phyloP scores from a whole-genome alignment of 2,329 filamentous ascomycete species.

The Scorias spongiosa region DNA sequence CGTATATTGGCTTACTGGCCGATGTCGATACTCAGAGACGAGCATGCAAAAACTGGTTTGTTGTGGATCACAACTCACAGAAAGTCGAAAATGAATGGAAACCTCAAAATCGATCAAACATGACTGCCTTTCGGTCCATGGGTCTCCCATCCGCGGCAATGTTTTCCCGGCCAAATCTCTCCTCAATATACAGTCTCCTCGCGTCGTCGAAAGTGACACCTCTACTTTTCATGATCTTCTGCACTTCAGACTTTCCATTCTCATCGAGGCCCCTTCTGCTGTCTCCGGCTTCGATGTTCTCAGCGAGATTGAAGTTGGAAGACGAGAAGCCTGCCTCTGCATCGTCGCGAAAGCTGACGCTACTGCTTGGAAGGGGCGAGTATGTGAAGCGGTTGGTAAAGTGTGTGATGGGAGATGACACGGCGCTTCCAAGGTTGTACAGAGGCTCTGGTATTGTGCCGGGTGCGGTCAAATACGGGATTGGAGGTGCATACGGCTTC shows the following conservation, averaged over 20 bases:
- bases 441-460: slow-evolving; percentile 36
- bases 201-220: slow-evolving; percentile 83
- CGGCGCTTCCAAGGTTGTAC: slow-evolving; percentile 28
- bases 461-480: slow-evolving; percentile 35
- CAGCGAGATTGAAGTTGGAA: slow-evolving; percentile 64
- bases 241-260: slow-evolving; percentile 63
- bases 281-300: slow-evolving; percentile 70
- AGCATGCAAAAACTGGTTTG: too few species aligned
- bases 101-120: slow-evolving; percentile 47
- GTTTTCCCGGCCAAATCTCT: slow-evolving; percentile 69
- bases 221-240: slow-evolving; percentile 78
- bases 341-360: slow-evolving; percentile 57
- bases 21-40: too few species aligned
- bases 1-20: too few species aligned
- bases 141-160: slow-evolving; percentile 81
- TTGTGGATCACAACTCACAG: too few species aligned
- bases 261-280: slow-evolving; percentile 67
- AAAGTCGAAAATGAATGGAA: too few species aligned
- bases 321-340: slow-evolving; percentile 78
- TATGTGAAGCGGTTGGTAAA: slow-evolving; percentile 48
- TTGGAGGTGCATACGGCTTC: slow-evolving; percentile 50
- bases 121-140: slow-evolving; percentile 87
- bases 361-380: slow-evolving; percentile 51
- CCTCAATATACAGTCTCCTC: slow-evolving; percentile 69
- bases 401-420: slow-evolving; percentile 7